Evolutionary conservation across 495 filamentous ascomycete species (phyloP), one percentile per base, ranked within the genome.

Genomic region (Podospora pseudoanserina): DNA sequence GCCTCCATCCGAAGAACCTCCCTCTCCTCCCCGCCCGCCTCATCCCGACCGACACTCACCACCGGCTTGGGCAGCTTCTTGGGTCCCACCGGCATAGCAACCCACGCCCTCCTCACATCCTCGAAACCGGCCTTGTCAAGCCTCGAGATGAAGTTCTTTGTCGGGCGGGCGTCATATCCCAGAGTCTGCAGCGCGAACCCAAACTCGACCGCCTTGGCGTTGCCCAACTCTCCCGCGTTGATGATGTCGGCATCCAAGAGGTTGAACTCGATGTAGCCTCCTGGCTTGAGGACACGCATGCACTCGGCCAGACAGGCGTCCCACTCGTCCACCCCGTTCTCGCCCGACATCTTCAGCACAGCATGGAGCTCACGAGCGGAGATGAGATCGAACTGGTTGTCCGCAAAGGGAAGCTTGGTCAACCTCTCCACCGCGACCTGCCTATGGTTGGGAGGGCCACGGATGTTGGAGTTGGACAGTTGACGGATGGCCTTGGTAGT

Each of bases 381-480:
- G 75, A 99, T 88, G 55, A 97, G 87, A 73, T 97, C 93, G 74
- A 99, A 99, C 78, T 96, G 89, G 71, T 90, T 88, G 72, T 92
- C 87, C 16, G 86, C 87, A 81, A 97, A 99, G 15, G 95, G 95
- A 0, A 99, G 86, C 66, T 87, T 85, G 82, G 89, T 92, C 5
- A 96, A 83, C 11, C 87, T 84, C 13, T 88, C 79, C 5, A 97
- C 90, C 30, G 87, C 86, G 19, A 96, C 85, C 65, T 89, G 89
- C 56, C 89, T 89, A 81, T 98, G 94, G 76, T 99, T 99, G 34
- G 86, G 79, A 0, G 96, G 95, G 16, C 94, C 93, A 54, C 89
- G 84, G 73, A 94, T 88, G 67, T 86, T 88, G 65, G 81, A 84
- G 76, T 91, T 89, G 74, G 88, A 87, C 54, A 86, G 77, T 68